Percentiles rank a stretch among this genome's conserved stretches.
Evolutionary conservation across 345 rosid species (phyloP).

Genomic region (Jatropha curcas): DNA sequence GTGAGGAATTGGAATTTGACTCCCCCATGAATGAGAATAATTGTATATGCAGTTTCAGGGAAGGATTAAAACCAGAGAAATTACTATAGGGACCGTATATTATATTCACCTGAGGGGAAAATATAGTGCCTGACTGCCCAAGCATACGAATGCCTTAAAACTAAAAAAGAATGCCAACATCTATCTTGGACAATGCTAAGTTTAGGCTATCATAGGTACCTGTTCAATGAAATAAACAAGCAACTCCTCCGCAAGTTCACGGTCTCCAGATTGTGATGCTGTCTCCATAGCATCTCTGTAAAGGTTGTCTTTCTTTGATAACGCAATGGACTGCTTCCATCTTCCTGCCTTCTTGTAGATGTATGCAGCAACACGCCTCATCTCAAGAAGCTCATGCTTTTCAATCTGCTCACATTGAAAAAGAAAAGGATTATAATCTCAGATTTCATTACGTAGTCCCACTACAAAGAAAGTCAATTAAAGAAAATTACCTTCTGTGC

Average conservation of each 20-base stretch:
- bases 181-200: not conserved
- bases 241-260: constrained; percentile 94
- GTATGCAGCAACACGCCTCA: constrained; percentile 99
- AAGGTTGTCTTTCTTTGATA: constrained; percentile 89
- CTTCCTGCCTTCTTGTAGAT: constrained; percentile 97
- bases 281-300: constrained; percentile 99
- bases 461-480: not conserved
- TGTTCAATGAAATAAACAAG: constrained; percentile 92
- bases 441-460: not conserved
- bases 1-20: too few species aligned
- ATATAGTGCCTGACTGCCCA: not conserved
- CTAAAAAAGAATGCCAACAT: not conserved
- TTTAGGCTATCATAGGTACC: constrained; percentile 35
- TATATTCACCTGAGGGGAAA: too few species aligned
- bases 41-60: too few species aligned
- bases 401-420: constrained; percentile 59
- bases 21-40: too few species aligned
- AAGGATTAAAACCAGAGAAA: too few species aligned
- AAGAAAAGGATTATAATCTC: constrained; percentile 11
- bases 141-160: not conserved
- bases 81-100: too few species aligned
- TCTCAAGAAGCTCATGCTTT: constrained; percentile 98
- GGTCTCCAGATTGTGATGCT: constrained; percentile 96
- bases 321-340: constrained; percentile 98
- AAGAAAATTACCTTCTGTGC: constrained; percentile 67